Conservation (phyloP, 495 filamentous ascomycete species). For the Penicillium silybi region DNA sequence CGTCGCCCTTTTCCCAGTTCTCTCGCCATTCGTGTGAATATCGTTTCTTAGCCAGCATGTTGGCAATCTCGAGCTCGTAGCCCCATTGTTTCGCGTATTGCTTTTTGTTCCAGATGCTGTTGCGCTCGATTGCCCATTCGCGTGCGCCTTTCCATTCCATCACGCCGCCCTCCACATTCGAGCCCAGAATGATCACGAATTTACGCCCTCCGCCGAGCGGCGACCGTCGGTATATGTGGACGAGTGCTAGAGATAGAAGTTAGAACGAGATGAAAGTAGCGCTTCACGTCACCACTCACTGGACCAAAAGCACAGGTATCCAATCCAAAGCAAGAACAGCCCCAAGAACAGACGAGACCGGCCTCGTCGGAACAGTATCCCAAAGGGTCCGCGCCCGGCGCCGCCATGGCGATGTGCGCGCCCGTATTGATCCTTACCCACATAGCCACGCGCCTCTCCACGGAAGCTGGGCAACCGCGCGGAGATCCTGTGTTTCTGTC, state of each 20-base stretch:
- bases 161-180: slow-evolving; percentile 92
- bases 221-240: slow-evolving; percentile 51
- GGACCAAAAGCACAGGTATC: slow-evolving; percentile 59
- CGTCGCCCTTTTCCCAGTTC: slow-evolving; percentile 98
- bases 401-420: slow-evolving; percentile 31
- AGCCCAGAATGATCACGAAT: slow-evolving; percentile 88
- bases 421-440: slow-evolving; percentile 75
- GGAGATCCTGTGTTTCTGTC: slow-evolving; percentile 71
- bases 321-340: slow-evolving; percentile 56
- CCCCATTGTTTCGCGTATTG: slow-evolving; percentile 86
- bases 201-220: slow-evolving; percentile 79
- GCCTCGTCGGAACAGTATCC: slow-evolving; percentile 43
- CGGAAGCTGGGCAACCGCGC: slow-evolving; percentile 69
- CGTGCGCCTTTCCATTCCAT: slow-evolving; percentile 98
- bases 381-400: slow-evolving; percentile 26
- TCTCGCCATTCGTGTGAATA: slow-evolving; percentile 99
- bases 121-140: slow-evolving; percentile 97
- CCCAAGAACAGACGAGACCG: slow-evolving; percentile 58
- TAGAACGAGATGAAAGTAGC: slow-evolving; percentile 28
- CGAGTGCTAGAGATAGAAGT: slow-evolving; percentile 20
- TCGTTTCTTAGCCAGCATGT: slow-evolving; percentile 96
- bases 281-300: slow-evolving; percentile 35
- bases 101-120: slow-evolving; percentile 92
- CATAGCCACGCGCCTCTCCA: slow-evolving; percentile 42
- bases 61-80: slow-evolving; percentile 92